phyloP scores from a whole-genome alignment of 768 basidiomycete species.

The Agaricus subrufescens region DNA sequence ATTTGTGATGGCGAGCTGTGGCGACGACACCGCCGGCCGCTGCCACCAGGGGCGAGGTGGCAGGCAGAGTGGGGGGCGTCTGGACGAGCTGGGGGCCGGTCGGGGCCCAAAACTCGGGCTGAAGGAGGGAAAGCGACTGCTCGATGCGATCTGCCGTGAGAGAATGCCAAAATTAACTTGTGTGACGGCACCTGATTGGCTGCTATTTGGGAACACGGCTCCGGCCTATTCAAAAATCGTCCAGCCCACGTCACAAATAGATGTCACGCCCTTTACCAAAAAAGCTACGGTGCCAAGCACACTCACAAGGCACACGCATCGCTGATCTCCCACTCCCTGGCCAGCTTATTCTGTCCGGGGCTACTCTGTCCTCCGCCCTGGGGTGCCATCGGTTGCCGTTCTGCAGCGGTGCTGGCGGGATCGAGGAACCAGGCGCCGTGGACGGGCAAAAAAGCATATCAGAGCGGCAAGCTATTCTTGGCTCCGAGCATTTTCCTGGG shows the following conservation, averaged over 20 bases:
- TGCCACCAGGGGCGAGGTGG: neutral
- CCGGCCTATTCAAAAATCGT: constrained; percentile 13
- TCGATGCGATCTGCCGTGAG: constrained; percentile 15
- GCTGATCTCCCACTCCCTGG: neutral
- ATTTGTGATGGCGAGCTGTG: neutral
- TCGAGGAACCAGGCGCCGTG: neutral
- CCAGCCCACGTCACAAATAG: constrained; percentile 8
- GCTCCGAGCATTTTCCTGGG: constrained; percentile 27
- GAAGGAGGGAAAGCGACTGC: constrained; percentile 2
- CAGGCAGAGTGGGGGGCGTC: neutral
- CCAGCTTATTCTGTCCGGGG: neutral
- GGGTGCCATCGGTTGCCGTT: neutral
- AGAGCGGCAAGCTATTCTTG: constrained; percentile 18
- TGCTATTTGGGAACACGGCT: constrained; percentile 27
- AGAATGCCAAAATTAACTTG: constrained; percentile 19
- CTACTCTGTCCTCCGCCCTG: neutral
- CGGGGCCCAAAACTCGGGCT: neutral
- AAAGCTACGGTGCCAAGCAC: constrained; percentile 6
- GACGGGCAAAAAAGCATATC: neutral
- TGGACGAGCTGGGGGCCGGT: neutral
- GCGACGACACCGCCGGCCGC: neutral
- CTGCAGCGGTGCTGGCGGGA: neutral
- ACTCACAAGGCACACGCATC: constrained; percentile 17
- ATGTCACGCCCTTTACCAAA: constrained; percentile 16
- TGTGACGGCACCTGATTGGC: constrained; percentile 19